These are phyloP conservation scores for Globisporangium camurandrum DNA, from an alignment of 352 stramenopile genomes.

Conservation along the genomic window DNA sequence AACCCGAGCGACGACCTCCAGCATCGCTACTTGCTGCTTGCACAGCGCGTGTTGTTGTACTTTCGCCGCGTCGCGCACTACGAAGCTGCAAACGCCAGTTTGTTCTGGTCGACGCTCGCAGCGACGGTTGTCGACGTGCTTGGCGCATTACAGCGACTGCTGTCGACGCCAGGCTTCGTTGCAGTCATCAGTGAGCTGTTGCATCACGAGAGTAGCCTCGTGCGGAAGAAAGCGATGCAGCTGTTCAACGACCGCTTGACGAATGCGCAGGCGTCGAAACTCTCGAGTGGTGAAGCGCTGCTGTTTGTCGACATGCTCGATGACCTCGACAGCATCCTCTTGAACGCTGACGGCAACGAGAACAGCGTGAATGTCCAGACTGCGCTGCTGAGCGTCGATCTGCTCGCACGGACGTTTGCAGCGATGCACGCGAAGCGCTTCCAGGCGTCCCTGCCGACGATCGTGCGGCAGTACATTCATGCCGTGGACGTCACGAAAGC, in stretches of 20 bases:
- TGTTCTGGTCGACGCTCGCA: conserved; percentile 51
- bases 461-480: conserved; percentile 61
- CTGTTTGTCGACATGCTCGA: conserved; percentile 87
- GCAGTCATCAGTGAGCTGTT: conserved; percentile 79
- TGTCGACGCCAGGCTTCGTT: conserved; percentile 82
- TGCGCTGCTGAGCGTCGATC: conserved; percentile 76
- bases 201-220: conserved; percentile 80
- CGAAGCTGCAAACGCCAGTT: conserved; percentile 29
- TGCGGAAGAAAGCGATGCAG: conserved; percentile 86
- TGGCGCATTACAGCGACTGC: conserved; percentile 65
- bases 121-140: conserved; percentile 66
- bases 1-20: conserved; percentile 47
- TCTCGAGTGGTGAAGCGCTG: conserved; percentile 64
- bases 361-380: conserved; percentile 80
- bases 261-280: conserved; percentile 41
- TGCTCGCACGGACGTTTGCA: conserved; percentile 78
- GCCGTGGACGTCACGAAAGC: conserved; percentile 30
- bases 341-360: conserved; percentile 45
- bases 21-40: conserved; percentile 72
- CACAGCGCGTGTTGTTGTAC: conserved; percentile 74
- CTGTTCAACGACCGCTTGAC: conserved; percentile 84
- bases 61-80: conserved; percentile 70
- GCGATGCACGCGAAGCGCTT: conserved; percentile 63
- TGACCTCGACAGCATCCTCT: conserved; percentile 65
- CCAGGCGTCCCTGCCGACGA: conserved; percentile 55